Base-by-base conservation (phyloP, 2,329 filamentous ascomycete species). In the Podosphaera fusca region DNA sequence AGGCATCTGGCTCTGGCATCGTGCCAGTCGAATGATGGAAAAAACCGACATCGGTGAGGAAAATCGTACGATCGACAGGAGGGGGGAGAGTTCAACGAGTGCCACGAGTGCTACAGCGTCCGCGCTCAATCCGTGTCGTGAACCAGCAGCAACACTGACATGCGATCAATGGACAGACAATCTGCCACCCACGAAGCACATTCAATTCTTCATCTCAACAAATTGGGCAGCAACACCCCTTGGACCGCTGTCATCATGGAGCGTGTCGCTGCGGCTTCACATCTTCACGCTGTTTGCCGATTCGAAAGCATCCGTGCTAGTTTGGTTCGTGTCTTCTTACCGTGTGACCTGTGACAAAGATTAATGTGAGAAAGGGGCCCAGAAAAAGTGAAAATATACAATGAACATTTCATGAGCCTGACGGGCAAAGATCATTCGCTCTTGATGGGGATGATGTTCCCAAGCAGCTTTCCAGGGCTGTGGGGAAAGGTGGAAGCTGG, bases 351-450 rank as follows among this genome's bases (percentile, higher is more conserved):
- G 21, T 21, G 21, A 12, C 36, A 35, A 38, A 10, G 29, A 29
- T 12, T 47, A 50, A 38, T 36, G 46, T 30, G 29, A 31, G 50
- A 9, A 34, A 66, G 64, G 63, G 64, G 63, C 10, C 52, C 61
- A 1, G 45, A 61, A 6, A 60, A 57, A 56, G 58, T 63, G 21
- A 59, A 63, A 2, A 61, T 66, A 30, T 66, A 66, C 57, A 66
- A 65, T 54, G 60, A 63, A 46, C 56, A 56, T 6, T 66, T 64
- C 34, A 57, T 61, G 14, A 58, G 61, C 21, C 57, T 66, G 2
- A 59, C 63, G 6, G 60, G 62, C 9, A 63, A 62, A 34, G 55
- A 58, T 21, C 63, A 65, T 40, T 63, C 63, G 1, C 21, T n/a
- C 2, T 56, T 65, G 3, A 64, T 65, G 62, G 63, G 64, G 2